Conservation (phyloP, 2,329 filamentous ascomycete genomes). For the Calonectria hongkongensis region DNA sequence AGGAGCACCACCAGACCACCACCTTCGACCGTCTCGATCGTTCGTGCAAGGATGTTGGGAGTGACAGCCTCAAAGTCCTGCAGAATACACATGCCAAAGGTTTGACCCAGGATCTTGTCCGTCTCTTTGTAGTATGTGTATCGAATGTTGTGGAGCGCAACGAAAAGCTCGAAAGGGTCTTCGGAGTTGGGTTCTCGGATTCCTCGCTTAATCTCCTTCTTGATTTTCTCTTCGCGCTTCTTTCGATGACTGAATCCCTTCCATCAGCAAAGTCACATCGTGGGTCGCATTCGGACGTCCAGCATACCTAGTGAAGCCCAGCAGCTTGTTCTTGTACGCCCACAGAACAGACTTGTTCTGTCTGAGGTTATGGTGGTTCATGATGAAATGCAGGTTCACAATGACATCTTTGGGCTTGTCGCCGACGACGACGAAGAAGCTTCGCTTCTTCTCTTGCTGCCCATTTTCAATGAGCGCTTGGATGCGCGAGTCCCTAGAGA, state of each 20-base stretch:
- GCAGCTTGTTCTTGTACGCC: conserved; percentile 98
- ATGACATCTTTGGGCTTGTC: conserved; percentile 96
- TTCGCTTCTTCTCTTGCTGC: conserved; percentile 95
- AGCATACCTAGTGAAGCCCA: conserved; percentile 87
- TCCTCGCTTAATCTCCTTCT: conserved; percentile 97
- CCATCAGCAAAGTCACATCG: conserved; percentile 45
- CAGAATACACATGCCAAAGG: conserved; percentile 97
- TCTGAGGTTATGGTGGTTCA: conserved; percentile 90
- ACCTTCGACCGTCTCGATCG: conserved; percentile 97
- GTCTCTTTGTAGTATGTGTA: conserved; percentile 99
- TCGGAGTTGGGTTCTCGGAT: conserved; percentile 93
- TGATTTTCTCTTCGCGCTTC: conserved; percentile 98
- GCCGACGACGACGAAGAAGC: conserved; percentile 97
- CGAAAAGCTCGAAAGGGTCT: conserved; percentile 97
- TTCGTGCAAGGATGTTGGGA: conserved; percentile 95
- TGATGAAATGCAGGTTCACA: conserved; percentile 93
- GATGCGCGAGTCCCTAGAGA: conserved; percentile 87
- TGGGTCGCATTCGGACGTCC: conserved; percentile 30
- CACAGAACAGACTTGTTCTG: conserved; percentile 94
- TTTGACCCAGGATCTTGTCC: conserved; percentile 98
- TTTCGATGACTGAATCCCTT: conserved; percentile 83
- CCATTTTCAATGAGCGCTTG: conserved; percentile 94
- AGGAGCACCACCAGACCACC: conserved; percentile 93
- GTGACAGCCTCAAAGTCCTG: conserved; percentile 99
- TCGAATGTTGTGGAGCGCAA: conserved; percentile 96